Percentiles rank a stretch among this genome's conserved stretches.
Evolutionary conservation across 192 early-diverging fungal genomes (phyloP).

Genomic region (Rhizoclosmatium globosum): DNA sequence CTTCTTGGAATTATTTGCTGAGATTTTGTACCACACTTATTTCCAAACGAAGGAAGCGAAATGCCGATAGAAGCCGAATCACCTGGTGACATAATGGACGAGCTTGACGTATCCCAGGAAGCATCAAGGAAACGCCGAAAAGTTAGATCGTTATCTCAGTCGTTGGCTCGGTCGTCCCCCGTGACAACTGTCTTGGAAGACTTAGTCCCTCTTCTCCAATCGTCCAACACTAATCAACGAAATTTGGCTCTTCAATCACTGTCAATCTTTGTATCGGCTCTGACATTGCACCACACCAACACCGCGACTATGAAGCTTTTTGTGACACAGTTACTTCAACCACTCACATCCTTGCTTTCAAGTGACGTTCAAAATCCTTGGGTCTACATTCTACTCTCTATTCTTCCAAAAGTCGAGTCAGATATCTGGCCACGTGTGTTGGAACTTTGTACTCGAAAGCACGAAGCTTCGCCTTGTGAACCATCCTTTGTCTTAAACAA

Average conservation of each 20-base stretch:
- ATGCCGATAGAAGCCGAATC: neutral
- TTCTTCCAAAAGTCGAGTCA: no score
- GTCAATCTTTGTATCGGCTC: neutral
- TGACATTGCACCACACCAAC: no score
- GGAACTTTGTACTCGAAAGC: neutral
- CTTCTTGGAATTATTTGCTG: neutral
- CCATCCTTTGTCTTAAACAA: neutral
- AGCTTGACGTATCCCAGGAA: neutral
- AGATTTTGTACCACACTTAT: neutral
- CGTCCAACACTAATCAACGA: neutral
- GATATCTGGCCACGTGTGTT: neutral
- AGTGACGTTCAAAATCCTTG: constrained; percentile 3
- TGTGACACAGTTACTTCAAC: no score
- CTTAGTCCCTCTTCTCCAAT: neutral
- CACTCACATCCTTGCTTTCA: neutral
- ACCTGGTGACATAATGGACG: neutral
- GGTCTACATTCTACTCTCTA: constrained; percentile 2
- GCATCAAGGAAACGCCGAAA: neutral
- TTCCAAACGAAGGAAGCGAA: neutral
- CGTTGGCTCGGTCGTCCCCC: neutral
- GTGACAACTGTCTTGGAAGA: neutral
- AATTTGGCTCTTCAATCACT: neutral
- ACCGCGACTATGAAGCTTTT: no score
- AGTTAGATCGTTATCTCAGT: neutral
- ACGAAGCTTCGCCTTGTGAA: neutral